Conservation (phyloP, 1,284 basidiomycete species). For the Cryptococcus jaspeensis region DNA sequence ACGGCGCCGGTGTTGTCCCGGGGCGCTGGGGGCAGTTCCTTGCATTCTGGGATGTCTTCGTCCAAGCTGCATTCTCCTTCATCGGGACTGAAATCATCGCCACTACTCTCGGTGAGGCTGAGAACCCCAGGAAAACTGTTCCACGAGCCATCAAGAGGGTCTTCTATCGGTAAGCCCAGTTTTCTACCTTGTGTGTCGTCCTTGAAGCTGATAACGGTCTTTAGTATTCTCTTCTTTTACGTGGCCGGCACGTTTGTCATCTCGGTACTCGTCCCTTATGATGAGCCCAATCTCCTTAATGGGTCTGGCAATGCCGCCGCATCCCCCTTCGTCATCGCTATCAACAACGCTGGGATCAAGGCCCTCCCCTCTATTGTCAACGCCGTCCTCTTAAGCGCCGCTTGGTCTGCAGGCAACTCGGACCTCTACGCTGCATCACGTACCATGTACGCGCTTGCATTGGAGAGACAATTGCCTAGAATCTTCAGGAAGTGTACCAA, state of each 20-base stretch:
- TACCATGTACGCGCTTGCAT: slow-evolving; percentile 52
- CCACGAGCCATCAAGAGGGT: slow-evolving; percentile 52
- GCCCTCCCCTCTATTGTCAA: slow-evolving; percentile 61
- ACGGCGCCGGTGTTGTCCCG: slow-evolving; percentile 18
- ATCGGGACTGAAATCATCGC: slow-evolving; percentile 27
- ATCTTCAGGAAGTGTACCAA: slow-evolving; percentile 63
- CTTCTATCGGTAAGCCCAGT: background rate
- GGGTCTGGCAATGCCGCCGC: slow-evolving; percentile 65
- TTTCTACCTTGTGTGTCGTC: background rate
- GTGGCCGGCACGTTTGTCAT: slow-evolving; percentile 60
- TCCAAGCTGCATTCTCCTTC: slow-evolving; percentile 32
- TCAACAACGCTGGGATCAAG: slow-evolving; percentile 64
- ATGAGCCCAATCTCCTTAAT: slow-evolving; percentile 57
- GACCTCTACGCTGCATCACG: slow-evolving; percentile 37
- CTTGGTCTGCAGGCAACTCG: slow-evolving; percentile 32
- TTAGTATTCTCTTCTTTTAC: slow-evolving; percentile 68
- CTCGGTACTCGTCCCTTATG: slow-evolving; percentile 69
- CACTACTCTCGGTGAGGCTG: slow-evolving; percentile 34
- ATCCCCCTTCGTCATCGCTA: slow-evolving; percentile 72
- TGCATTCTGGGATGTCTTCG: slow-evolving; percentile 19
- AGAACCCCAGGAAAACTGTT: slow-evolving; percentile 33
- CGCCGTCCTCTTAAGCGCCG: slow-evolving; percentile 33
- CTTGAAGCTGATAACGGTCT: slow-evolving; percentile 54
- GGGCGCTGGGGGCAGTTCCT: slow-evolving; percentile 17
- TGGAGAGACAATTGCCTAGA: slow-evolving; percentile 51